Base-by-base conservation (phyloP, 2,329 filamentous ascomycete species). In the Stagonosporopsis vannaccii region DNA sequence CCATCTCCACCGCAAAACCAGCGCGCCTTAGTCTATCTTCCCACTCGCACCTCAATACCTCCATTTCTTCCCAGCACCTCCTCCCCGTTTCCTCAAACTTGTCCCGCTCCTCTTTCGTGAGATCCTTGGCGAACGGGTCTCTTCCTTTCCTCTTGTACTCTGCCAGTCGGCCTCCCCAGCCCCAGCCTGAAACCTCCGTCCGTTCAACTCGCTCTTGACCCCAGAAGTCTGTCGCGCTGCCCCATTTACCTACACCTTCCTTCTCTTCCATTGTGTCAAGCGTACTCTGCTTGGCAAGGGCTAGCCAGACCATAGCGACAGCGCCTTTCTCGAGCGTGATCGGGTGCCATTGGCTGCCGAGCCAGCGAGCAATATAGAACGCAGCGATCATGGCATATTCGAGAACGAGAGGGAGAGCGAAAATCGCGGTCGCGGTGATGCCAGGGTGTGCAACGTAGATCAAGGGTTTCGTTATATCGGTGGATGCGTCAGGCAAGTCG, bases 141-240 rank as follows among this genome's bases (percentile, higher is more conserved):
- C 91, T 81, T 11, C 82, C 80, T 22, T 81, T 78, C 50, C 81
- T 77, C 46, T 51, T 74, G 67, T 64, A 72, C 64, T 87, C 89
- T 0, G 81, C 79, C 44, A 84, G 72, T 28, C 77, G 79, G 2
- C 86, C 86, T 40, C 83, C 82, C 71, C 80, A 81, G 0, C 92
- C 93, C 92, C 93, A 97, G 7, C 92, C 91, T 39, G 91, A 87
- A 3, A 96, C 88, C 75, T 97, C 91, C 1, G 92, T 96, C 67
- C 86, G 86, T 75, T 88, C 89, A 5, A 91, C 85, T 35, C 83
- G 79, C 56, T 85, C 83, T 19, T 81, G 77, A 0, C 89, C 87
- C 51, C 77, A 74, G 11, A 83, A 74, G 61, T 88, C 84, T 8
- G 84, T 84, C n/a, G 86, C 84, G 26, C 89, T 90, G 2, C 94